Conservation (phyloP, 148 eudicot species). For the Rhododendron vialii region DNA sequence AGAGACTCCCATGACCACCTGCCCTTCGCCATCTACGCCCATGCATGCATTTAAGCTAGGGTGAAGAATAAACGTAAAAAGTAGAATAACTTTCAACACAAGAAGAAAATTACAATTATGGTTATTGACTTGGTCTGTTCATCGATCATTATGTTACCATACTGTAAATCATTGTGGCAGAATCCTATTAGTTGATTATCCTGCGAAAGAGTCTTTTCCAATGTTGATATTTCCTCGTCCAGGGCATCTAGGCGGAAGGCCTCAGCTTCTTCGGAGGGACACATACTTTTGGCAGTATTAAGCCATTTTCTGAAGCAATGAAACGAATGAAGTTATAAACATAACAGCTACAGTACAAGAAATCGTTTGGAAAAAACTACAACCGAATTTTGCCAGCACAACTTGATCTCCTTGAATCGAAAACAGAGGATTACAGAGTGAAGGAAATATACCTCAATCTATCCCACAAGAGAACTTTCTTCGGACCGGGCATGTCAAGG, state of each 20-base stretch:
- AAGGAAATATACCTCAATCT: conserved; percentile 54
- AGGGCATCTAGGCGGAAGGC: conserved; percentile 45
- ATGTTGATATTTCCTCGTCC: conserved; percentile 51
- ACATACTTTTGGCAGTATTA: conserved; percentile 45
- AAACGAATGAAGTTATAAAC: background rate
- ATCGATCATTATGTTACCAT: conserved; percentile 93
- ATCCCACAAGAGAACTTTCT: conserved; percentile 57
- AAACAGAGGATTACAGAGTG: background rate
- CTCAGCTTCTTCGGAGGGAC: conserved; percentile 53
- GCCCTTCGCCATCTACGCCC: background rate
- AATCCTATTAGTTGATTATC: conserved; percentile 49
- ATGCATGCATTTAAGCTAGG: background rate
- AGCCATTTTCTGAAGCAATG: conserved; percentile 59
- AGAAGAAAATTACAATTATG: conserved; percentile 64
- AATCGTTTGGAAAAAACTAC: background rate
- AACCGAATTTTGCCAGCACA: background rate
- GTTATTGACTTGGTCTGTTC: conserved; percentile 71
- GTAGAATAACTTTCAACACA: background rate
- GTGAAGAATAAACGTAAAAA: background rate
- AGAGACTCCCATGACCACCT: background rate
- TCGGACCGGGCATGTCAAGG: conserved; percentile 84
- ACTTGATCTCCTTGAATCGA: background rate
- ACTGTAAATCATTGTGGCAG: conserved; percentile 97
- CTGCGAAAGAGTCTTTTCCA: conserved; percentile 50
- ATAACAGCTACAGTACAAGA: background rate